phyloP scores from a whole-genome alignment of 768 basidiomycete species.

The Boletus patriciae region DNA sequence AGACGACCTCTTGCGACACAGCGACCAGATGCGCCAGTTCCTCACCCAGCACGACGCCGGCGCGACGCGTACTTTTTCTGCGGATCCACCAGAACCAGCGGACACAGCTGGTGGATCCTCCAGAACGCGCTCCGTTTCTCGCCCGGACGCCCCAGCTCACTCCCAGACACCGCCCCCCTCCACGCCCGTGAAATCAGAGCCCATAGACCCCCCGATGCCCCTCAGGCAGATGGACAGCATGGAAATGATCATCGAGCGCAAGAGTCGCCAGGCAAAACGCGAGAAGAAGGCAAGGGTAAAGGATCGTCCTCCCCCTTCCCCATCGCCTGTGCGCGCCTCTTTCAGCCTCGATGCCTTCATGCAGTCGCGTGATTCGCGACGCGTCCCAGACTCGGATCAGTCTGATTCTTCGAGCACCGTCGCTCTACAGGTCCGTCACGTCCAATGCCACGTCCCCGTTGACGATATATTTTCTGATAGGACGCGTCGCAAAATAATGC shows the following conservation, averaged over 20 bases:
- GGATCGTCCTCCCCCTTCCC: slow-evolving; percentile 54
- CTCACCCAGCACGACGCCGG: slow-evolving; percentile 53
- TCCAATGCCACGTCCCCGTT: slow-evolving; percentile 17
- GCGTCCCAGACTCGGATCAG: slow-evolving; percentile 34
- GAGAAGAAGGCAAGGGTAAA: slow-evolving; percentile 48
- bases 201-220: slow-evolving; percentile 48
- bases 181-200: slow-evolving; percentile 67
- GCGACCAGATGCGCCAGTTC: slow-evolving; percentile 80
- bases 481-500: slow-evolving; percentile 30
- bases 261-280: slow-evolving; percentile 53
- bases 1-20: slow-evolving; percentile 69
- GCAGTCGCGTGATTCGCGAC: slow-evolving; percentile 56
- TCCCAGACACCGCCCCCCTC: slow-evolving; percentile 44
- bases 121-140: slow-evolving; percentile 46
- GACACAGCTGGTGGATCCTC: slow-evolving; percentile 42
- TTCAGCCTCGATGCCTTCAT: slow-evolving; percentile 50
- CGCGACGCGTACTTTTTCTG: slow-evolving; percentile 45
- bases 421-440: slow-evolving; percentile 42
- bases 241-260: slow-evolving; percentile 75
- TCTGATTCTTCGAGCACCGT: slow-evolving; percentile 32
- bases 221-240: slow-evolving; percentile 67
- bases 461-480: slow-evolving; percentile 21
- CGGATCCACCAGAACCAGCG: slow-evolving; percentile 35
- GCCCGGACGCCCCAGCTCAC: slow-evolving; percentile 45
- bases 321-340: slow-evolving; percentile 49